These are phyloP conservation scores for Rosellinia necatrix DNA, from an alignment of 2,329 filamentous ascomycete species.

Conservation along the genomic window DNA sequence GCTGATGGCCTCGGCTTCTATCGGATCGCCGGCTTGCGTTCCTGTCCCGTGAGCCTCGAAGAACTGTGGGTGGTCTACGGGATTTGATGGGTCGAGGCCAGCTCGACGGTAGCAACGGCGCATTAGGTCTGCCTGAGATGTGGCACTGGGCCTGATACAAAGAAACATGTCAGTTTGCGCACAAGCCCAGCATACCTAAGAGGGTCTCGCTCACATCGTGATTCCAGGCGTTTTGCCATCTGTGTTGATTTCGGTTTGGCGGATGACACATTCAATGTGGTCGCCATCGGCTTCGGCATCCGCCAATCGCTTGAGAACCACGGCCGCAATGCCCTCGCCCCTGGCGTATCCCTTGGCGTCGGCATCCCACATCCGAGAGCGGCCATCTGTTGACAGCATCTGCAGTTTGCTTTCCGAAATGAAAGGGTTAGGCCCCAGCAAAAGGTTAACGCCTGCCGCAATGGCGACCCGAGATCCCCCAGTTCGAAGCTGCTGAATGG, in stretches of 20 bases:
- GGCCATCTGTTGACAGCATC: conserved; percentile 40
- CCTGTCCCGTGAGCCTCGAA: conserved; percentile 41
- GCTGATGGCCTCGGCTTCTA: conserved; percentile 33
- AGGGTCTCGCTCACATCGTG: too few species aligned
- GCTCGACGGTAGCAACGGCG: neutral
- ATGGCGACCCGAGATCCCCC: conserved; percentile 26
- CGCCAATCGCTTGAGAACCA: conserved; percentile 42
- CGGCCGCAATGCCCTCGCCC: conserved; percentile 41
- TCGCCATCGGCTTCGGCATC: conserved; percentile 32
- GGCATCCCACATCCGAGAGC: conserved; percentile 43
- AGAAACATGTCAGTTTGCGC: too few species aligned
- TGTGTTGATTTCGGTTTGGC: conserved; percentile 17
- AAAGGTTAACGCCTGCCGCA: conserved; percentile 15
- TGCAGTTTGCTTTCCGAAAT: conserved; percentile 28
- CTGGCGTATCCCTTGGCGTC: conserved; percentile 43
- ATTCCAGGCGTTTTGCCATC: conserved; percentile 18
- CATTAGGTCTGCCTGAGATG: conserved; percentile 13
- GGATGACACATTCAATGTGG: conserved; percentile 20
- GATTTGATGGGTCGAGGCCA: conserved; percentile 7
- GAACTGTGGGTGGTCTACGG: conserved; percentile 31
- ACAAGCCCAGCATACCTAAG: too few species aligned
- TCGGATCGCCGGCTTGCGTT: conserved; percentile 35
- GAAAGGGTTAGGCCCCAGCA: conserved; percentile 11
- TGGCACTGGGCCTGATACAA: neutral
- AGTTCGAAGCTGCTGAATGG: neutral